phyloP scores from a whole-genome alignment of 208 protist species.

The Leishmania gerbilli region DNA sequence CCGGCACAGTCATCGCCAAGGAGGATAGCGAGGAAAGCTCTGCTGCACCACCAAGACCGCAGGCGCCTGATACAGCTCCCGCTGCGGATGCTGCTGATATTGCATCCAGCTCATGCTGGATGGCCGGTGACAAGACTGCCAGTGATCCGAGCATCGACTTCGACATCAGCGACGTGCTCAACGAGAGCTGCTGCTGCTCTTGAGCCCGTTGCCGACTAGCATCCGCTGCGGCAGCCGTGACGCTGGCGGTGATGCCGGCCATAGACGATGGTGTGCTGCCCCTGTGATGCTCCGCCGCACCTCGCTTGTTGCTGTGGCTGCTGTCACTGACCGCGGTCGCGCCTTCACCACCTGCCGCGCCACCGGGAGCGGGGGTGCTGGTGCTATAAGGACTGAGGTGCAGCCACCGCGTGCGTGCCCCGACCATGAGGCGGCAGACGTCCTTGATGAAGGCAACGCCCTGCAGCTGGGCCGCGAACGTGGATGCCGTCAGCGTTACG shows the following conservation, averaged over 20 bases:
- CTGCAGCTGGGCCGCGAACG: constrained; percentile 54
- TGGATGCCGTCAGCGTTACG: neutral
- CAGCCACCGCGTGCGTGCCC: constrained; percentile 31
- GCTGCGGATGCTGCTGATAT: neutral
- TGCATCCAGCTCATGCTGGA: neutral
- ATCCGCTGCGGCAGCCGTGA: constrained; percentile 12
- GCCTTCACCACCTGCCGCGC: neutral
- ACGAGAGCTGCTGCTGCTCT: constrained; percentile 12
- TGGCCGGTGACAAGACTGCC: neutral
- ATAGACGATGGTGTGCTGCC: constrained; percentile 23
- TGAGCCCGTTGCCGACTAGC: constrained; percentile 16
- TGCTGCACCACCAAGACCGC: neutral
- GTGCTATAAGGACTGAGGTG: constrained; percentile 12
- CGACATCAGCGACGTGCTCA: neutral
- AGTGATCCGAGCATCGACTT: neutral
- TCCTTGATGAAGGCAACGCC: constrained; percentile 65
- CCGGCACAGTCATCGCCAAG: neutral
- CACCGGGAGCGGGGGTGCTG: neutral
- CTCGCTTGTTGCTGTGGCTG: neutral
- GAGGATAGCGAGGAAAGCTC: neutral
- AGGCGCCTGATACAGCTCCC: neutral
- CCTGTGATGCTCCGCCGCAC: neutral
- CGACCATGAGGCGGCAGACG: constrained; percentile 46
- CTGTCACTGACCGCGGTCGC: neutral
- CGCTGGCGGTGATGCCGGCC: constrained; percentile 22